Base-by-base conservation (phyloP, 371 early-diverging fungal species). In the Batrachochytrium dendrobatidis region DNA sequence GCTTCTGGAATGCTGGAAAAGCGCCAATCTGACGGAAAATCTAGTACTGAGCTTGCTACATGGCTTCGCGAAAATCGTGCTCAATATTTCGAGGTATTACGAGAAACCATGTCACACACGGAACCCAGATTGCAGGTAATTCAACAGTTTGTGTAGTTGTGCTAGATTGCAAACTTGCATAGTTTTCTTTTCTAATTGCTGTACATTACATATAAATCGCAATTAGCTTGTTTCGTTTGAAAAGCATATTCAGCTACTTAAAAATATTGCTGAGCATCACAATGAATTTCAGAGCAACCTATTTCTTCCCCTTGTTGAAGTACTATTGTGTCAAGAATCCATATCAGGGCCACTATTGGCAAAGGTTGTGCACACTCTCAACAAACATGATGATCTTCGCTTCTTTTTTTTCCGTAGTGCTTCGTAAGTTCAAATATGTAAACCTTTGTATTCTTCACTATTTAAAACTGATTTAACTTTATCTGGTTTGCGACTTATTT, bases 371-470 rank as follows among this genome's bases (percentile, higher is more conserved):
- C 56, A 56, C n/a, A 44, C 44, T 20, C 25, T 71, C 39, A 70
- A 87, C 68, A 70, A 73, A 10, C 91, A 87, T 66, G 90, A 88
- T 60, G 95, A 94, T 64, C 67, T 92, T 44, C 80, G 90, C 63
- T 81, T 82, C 61, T 86, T 87, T 67, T 88, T 91, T 62, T 82
- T 82, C 67, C 85, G 87, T 63, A 70, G 84, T 63, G 62, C 87
- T 8, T 79, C 82, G 70, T 77, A 77, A 71, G 61, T 68, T 59
- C 24, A 32, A 15, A 32, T 20, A 17, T 30, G 15, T 35, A 35
- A 10, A 33, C 24, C 22, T 24, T 18, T 8, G 39, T 8, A 8
- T 24, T 22, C 28, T 22, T 34, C 22, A 22, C 56, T 1, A 45
- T 34, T 3, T 52, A 58, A 31, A 48, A 35, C 17, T 29, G 7